Evolutionary conservation across 2,329 filamentous ascomycete genomes (phyloP).

Genomic region (Stemphylium beticola): DNA sequence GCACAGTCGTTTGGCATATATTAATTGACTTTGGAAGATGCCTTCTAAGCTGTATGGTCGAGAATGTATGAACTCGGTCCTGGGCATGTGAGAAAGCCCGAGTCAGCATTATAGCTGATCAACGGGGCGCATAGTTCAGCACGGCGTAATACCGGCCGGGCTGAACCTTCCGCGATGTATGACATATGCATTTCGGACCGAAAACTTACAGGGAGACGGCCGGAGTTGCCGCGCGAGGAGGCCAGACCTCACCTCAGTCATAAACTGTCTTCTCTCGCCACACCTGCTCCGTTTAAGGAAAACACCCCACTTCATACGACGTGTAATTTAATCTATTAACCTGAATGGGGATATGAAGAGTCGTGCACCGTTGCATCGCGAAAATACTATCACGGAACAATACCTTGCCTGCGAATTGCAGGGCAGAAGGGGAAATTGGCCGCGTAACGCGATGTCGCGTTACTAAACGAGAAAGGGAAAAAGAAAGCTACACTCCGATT

Average conservation of each 20-base stretch:
- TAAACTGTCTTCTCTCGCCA: background rate
- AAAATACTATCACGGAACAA: background rate
- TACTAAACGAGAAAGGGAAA: background rate
- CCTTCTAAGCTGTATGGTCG: too few relatives aligned
- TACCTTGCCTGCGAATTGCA: background rate
- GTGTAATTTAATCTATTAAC: background rate
- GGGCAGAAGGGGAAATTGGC: background rate
- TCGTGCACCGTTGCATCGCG: background rate
- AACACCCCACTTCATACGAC: background rate
- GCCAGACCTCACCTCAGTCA: background rate
- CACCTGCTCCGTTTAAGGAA: background rate
- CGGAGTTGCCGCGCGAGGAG: background rate
- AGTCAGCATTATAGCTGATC: background rate
- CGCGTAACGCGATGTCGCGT: background rate
- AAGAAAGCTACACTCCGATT: background rate
- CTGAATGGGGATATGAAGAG: background rate
- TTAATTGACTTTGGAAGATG: too few relatives aligned
- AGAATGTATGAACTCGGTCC: too few relatives aligned
- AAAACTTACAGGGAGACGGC: background rate
- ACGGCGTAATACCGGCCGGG: constrained; percentile 1
- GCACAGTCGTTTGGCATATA: too few relatives aligned
- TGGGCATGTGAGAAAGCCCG: background rate
- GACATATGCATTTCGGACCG: background rate
- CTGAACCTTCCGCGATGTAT: background rate
- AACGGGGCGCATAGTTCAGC: background rate